Evolutionary conservation across 23 red algal genomes (phyloP).

Genomic region (Chondrus crispus): DNA sequence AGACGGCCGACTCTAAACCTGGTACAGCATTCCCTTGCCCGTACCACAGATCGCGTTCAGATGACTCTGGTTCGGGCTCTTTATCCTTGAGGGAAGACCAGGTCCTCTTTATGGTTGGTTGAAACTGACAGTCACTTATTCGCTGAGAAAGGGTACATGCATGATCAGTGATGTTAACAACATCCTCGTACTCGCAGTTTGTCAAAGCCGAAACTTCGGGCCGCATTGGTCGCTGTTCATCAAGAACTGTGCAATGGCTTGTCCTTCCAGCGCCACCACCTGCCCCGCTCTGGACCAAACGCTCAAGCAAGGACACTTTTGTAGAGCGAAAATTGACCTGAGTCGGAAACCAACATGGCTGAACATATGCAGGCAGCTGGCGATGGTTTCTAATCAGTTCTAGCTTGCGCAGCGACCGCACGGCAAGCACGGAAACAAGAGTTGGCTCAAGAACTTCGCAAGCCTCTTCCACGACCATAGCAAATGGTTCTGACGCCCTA

Average conservation of each 20-base stretch:
- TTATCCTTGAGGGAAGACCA: background rate
- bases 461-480: slow-evolving; percentile 56
- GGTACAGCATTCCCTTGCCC: slow-evolving; percentile 30
- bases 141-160: slow-evolving; percentile 29
- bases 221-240: slow-evolving; percentile 46
- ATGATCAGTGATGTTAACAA: slow-evolving; percentile 48
- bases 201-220: slow-evolving; percentile 41
- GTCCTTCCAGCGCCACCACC: too few relatives aligned
- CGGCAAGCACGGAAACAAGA: slow-evolving; percentile 39
- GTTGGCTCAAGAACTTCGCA: slow-evolving; percentile 55
- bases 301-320: slow-evolving; percentile 47
- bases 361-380: slow-evolving; percentile 41
- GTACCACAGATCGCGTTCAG: background rate
- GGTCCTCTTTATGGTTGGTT: too few relatives aligned
- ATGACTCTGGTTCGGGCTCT: background rate
- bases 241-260: slow-evolving; percentile 21
- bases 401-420: slow-evolving; percentile 37
- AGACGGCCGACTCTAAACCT: slow-evolving; percentile 14
- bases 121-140: too few relatives aligned
- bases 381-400: slow-evolving; percentile 58
- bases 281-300: slow-evolving; percentile 19
- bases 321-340: slow-evolving; percentile 3
- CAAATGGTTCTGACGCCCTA: slow-evolving; percentile 48
- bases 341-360: slow-evolving; percentile 38
- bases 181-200: slow-evolving; percentile 37